Percentiles rank a stretch among this genome's conserved stretches.
Conservation (phyloP, 352 stramenopile species). For the Phytopythium boreale region DNA sequence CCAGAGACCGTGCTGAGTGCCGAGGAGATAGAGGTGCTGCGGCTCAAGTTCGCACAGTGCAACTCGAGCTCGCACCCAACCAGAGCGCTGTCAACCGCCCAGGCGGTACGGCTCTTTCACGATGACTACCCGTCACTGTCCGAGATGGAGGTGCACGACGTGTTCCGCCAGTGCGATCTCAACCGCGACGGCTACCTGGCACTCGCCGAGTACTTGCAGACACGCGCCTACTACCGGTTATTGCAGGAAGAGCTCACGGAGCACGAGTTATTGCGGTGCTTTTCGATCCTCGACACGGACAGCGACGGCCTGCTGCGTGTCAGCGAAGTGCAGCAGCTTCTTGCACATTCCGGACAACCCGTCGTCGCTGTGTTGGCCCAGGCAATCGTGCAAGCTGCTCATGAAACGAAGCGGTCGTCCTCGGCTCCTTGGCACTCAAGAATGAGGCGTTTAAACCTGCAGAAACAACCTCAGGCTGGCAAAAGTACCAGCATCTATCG, state of each 20-base stretch:
- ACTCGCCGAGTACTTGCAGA: slow-evolving; percentile 55
- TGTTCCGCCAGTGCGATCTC: slow-evolving; percentile 61
- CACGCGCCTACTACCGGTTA: slow-evolving; percentile 50
- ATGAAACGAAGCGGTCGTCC: slow-evolving; percentile 29
- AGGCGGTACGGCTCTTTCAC: slow-evolving; percentile 56
- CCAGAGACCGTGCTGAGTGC: slow-evolving; percentile 35
- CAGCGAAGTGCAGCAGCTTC: slow-evolving; percentile 41
- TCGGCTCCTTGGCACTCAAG: neutral
- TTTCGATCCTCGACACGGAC: slow-evolving; percentile 61
- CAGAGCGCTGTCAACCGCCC: slow-evolving; percentile 27
- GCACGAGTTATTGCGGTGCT: slow-evolving; percentile 53
- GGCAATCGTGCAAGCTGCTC: slow-evolving; percentile 39
- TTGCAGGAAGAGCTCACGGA: slow-evolving; percentile 51
- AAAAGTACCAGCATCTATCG: slow-evolving; percentile 16
- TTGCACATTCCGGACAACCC: slow-evolving; percentile 49
- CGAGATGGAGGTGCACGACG: slow-evolving; percentile 52
- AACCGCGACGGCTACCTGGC: slow-evolving; percentile 57
- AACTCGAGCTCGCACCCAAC: slow-evolving; percentile 30
- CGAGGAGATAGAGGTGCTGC: slow-evolving; percentile 48
- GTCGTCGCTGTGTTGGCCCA: slow-evolving; percentile 44
- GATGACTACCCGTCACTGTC: slow-evolving; percentile 62
- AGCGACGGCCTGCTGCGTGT: slow-evolving; percentile 51
- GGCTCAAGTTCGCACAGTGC: slow-evolving; percentile 48
- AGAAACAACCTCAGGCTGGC: neutral
- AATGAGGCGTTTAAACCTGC: slow-evolving; percentile 2